phyloP scores from a whole-genome alignment of 495 filamentous ascomycete genomes.

The Penicillium arizonense region DNA sequence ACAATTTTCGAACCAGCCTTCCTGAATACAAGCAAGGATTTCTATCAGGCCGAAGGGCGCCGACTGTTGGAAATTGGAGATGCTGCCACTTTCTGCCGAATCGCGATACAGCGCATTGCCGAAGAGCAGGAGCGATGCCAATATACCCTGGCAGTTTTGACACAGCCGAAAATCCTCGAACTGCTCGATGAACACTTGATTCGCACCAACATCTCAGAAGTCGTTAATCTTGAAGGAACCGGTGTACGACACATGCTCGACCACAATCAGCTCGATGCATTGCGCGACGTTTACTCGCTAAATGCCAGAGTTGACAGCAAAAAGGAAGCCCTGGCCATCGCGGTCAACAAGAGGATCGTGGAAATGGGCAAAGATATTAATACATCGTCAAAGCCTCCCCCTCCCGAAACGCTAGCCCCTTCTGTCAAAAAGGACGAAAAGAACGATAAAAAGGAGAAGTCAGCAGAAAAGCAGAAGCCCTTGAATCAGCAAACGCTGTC shows the following conservation, averaged over 20 bases:
- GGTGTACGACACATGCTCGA: conserved; percentile 90
- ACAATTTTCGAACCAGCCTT: conserved; percentile 80
- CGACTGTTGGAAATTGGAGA: conserved; percentile 73
- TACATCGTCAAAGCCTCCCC: conserved; percentile 47
- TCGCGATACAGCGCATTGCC: conserved; percentile 65
- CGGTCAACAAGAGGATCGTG: conserved; percentile 70
- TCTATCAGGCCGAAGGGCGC: conserved; percentile 75
- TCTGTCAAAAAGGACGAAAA: conserved; percentile 31
- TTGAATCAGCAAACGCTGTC: conserved; percentile 68
- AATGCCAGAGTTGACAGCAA: conserved; percentile 75
- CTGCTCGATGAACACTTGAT: conserved; percentile 84
- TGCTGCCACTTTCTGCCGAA: conserved; percentile 79
- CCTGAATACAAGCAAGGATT: conserved; percentile 63
- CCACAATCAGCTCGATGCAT: conserved; percentile 74
- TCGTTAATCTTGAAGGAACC: conserved; percentile 79
- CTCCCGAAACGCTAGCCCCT: conserved; percentile 13
- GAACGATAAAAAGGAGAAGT: conserved; percentile 41
- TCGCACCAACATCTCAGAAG: conserved; percentile 68
- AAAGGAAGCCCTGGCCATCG: conserved; percentile 66
- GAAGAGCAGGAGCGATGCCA: conserved; percentile 82
- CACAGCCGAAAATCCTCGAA: conserved; percentile 67
- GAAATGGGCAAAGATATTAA: conserved; percentile 84
- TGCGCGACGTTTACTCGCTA: conserved; percentile 74
- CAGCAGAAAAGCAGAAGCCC: conserved; percentile 49
- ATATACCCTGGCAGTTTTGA: conserved; percentile 70